Base-by-base conservation (phyloP, 768 basidiomycete species). In the Leccinellum luteum region DNA sequence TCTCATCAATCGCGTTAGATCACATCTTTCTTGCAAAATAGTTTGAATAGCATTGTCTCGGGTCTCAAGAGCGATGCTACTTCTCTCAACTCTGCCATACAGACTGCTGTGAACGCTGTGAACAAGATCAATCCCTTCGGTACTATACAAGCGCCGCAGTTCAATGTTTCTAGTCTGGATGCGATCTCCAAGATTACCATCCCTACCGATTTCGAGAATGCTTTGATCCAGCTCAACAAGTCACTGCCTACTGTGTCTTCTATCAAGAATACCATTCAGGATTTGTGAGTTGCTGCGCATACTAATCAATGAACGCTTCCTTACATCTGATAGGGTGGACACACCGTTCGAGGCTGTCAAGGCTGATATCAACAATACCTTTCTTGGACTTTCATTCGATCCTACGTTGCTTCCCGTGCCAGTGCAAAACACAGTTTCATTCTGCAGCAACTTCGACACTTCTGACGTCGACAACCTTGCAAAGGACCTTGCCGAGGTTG, bases 291-390 rank as follows among this genome's bases (percentile, higher is more conserved):
- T 4, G 23, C 4, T 35, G 21, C 23, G 1, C 19, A n/a, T 19
- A 45, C 6, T 17, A 25, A 17, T 52, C 7, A 48, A 47, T 47
- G 47, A 31, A 52, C 12, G 23, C 21, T 34, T 21, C 54, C 54
- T 55, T 55, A 48, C 5, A 30, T 23, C 9, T 58, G 10, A 4
- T 52, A 93, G 89, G 55, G 82, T 97, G 61, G 85, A 90, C 67
- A 87, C 82, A 0, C 96, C 96, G 0, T 97, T 98, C 67, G 91
- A 97, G 66, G 76, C 84, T 3, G 72, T 98, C 52, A 97, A 94
- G 72, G 77, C 84, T 59, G 91, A 95, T 51, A 94, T 98, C 72
- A 96, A 96, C 68, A 80, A 86, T 56, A 94, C 93, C 0, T 89
- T 97, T 61, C 66, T 80, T 30, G 81, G 81, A n/a, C 78, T 95